These are phyloP conservation scores for Cornus kousa DNA, from an alignment of 148 eudicot species.

Conservation along the genomic window DNA sequence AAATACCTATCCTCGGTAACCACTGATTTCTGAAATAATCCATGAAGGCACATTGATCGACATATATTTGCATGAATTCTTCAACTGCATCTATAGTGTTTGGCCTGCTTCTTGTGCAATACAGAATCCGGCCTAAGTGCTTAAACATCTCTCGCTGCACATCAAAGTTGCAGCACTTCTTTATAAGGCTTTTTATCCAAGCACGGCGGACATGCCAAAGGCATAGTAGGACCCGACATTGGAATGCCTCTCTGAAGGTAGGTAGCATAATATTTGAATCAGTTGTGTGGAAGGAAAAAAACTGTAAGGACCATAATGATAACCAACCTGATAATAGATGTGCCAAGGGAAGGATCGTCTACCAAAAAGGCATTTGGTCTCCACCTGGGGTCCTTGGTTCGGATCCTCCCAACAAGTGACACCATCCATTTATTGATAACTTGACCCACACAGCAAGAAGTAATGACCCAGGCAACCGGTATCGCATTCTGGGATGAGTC, in stretches of 20 bases:
- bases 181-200: slow-evolving; percentile 27
- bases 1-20: slow-evolving; percentile 32
- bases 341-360: slow-evolving; percentile 27
- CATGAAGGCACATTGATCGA: slow-evolving; percentile 28
- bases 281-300: neutral
- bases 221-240: slow-evolving; percentile 29
- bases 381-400: slow-evolving; percentile 25
- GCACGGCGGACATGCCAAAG: slow-evolving; percentile 36
- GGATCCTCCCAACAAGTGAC: slow-evolving; percentile 22
- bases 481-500: slow-evolving; percentile 29
- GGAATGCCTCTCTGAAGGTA: slow-evolving; percentile 26
- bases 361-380: slow-evolving; percentile 26
- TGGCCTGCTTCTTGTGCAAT: slow-evolving; percentile 25
- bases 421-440: slow-evolving; percentile 22
- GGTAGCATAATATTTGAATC: neutral
- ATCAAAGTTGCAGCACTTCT: slow-evolving; percentile 28
- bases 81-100: slow-evolving; percentile 20
- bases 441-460: slow-evolving; percentile 15
- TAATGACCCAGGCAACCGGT: slow-evolving; percentile 38
- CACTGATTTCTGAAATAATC: slow-evolving; percentile 24
- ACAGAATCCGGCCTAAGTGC: slow-evolving; percentile 28
- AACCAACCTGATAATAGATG: slow-evolving; percentile 21
- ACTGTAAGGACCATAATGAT: neutral
- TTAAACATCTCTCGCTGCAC: slow-evolving; percentile 37
- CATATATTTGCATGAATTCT: slow-evolving; percentile 29